Percentiles rank a stretch among this genome's conserved stretches.
Evolutionary conservation across 306 rosid genomes (phyloP).

Genomic region (Vigna angularis): DNA sequence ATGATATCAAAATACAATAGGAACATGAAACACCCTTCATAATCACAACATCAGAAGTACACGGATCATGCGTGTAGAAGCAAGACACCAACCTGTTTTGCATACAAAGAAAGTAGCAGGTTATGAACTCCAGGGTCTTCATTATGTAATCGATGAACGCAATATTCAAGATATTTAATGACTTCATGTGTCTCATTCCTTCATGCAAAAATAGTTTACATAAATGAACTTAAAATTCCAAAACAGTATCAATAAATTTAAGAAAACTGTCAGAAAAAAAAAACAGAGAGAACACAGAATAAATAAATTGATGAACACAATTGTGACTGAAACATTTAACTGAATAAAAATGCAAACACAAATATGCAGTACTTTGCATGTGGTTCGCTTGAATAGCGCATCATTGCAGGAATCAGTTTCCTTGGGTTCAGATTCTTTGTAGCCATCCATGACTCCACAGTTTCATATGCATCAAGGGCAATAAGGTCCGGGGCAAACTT

Average conservation of each 20-base stretch:
- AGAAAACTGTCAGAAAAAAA: neutral
- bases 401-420: slow-evolving; percentile 99
- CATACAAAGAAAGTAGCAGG: slow-evolving; percentile 91
- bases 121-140: slow-evolving; percentile 99
- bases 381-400: slow-evolving; percentile 98
- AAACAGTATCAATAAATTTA: slow-evolving; percentile 8
- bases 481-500: slow-evolving; percentile 97
- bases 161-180: slow-evolving; percentile 92
- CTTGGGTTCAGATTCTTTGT: slow-evolving; percentile 91
- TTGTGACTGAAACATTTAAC: slow-evolving; percentile 36
- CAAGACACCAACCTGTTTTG: slow-evolving; percentile 80
- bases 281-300: neutral
- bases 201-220: slow-evolving; percentile 47
- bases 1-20: slow-evolving; percentile 33
- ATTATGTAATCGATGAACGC: slow-evolving; percentile 90
- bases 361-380: slow-evolving; percentile 82
- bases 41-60: slow-evolving; percentile 35
- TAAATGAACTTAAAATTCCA: slow-evolving; percentile 21
- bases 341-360: slow-evolving; percentile 40
- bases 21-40: slow-evolving; percentile 5
- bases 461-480: slow-evolving; percentile 97
- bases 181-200: slow-evolving; percentile 99
- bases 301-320: slow-evolving; percentile 29
- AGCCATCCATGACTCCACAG: slow-evolving; percentile 97
- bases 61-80: slow-evolving; percentile 26